Evolutionary conservation across 1,284 basidiomycete species (phyloP).

Genomic region (Ustilago hordei): DNA sequence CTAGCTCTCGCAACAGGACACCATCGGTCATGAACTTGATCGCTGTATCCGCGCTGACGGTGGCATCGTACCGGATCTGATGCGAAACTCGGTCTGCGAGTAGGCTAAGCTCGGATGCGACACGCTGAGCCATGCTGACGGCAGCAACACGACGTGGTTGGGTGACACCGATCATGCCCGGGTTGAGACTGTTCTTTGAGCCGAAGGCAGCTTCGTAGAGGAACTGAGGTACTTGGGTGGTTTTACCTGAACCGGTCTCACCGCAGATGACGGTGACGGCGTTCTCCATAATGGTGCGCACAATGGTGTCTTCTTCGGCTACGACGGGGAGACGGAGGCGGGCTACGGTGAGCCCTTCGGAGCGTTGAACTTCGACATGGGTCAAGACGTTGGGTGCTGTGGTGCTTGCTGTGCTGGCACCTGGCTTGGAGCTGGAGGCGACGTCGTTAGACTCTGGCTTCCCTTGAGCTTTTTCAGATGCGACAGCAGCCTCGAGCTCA

Average conservation of each 20-base stretch:
- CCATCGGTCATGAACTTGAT: conserved; percentile 99
- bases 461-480: conserved; percentile 11
- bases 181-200: conserved; percentile 84
- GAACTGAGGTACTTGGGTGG: conserved; percentile 96
- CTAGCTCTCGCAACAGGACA: conserved; percentile 91
- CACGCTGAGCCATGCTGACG: conserved; percentile 92
- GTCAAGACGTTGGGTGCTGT: conserved; percentile 66
- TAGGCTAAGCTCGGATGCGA: conserved; percentile 87
- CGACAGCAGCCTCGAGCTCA: conserved; percentile 40
- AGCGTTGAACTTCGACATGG: conserved; percentile 77
- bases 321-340: conserved; percentile 88
- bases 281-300: conserved; percentile 89
- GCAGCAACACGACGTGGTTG: conserved; percentile 98
- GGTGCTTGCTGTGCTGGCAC: not conserved
- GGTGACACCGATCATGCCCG: conserved; percentile 97
- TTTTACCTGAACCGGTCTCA: conserved; percentile 97
- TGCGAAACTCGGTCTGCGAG: conserved; percentile 86
- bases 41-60: conserved; percentile 85
- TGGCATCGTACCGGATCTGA: conserved; percentile 97
- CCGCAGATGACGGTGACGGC: conserved; percentile 81
- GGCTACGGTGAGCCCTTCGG: conserved; percentile 80
- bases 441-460: not conserved
- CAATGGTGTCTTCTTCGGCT: conserved; percentile 91
- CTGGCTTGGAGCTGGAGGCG: not conserved
- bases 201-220: conserved; percentile 96